These are phyloP conservation scores for Zizania latifolia DNA, from an alignment of 176 grass and related monocot genomes.

Conservation along the genomic window DNA sequence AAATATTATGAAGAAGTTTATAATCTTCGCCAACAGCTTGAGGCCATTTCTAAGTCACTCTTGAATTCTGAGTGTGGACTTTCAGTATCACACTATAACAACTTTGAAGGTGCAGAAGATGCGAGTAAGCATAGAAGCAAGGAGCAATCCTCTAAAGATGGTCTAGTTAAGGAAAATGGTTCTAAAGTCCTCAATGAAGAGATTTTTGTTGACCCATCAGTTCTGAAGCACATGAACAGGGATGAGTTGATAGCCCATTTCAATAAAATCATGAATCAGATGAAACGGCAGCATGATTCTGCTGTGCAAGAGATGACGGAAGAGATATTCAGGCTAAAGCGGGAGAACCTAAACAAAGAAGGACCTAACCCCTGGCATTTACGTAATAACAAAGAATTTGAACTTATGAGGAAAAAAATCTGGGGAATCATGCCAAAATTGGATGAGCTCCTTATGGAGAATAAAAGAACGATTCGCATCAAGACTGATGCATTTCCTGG, in stretches of 20 bases:
- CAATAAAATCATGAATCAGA: slow-evolving; percentile 34
- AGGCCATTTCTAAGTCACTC: slow-evolving; percentile 41
- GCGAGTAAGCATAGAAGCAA: slow-evolving; percentile 25
- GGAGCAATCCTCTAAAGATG: slow-evolving; percentile 20
- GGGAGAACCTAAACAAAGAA: slow-evolving; percentile 30
- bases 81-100: slow-evolving; percentile 37
- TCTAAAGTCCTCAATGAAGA: neutral
- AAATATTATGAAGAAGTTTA: slow-evolving; percentile 41
- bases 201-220: slow-evolving; percentile 4
- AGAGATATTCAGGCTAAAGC: slow-evolving; percentile 47
- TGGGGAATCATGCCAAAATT: slow-evolving; percentile 34
- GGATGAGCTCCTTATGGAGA: slow-evolving; percentile 49
- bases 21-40: slow-evolving; percentile 48
- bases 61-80: slow-evolving; percentile 48
- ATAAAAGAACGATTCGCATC: slow-evolving; percentile 28
- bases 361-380: slow-evolving; percentile 42
- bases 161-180: neutral
- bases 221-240: slow-evolving; percentile 31
- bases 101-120: slow-evolving; percentile 40
- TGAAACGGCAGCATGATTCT: slow-evolving; percentile 61
- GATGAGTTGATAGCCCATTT: slow-evolving; percentile 35
- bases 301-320: slow-evolving; percentile 34
- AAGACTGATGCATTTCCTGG: slow-evolving; percentile 28
- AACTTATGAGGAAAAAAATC: slow-evolving; percentile 55
- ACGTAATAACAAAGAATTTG: slow-evolving; percentile 56